Conservation (phyloP, 305 asterid species). For the Fraxinus greggii region DNA sequence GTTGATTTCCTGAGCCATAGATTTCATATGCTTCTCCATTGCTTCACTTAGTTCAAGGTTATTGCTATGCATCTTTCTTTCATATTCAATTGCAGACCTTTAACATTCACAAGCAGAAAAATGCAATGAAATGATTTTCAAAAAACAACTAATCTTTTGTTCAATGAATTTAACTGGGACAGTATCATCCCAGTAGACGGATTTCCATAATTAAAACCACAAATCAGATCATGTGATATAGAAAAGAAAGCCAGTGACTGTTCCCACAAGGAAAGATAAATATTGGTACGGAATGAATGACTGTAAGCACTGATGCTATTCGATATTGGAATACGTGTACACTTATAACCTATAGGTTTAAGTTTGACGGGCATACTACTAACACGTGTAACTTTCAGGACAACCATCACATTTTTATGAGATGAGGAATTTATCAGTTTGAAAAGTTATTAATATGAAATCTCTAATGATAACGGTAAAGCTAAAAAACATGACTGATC, state of each 20-base stretch:
- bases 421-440: background rate
- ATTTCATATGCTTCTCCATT: conserved; percentile 65
- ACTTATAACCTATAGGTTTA: background rate
- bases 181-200: background rate
- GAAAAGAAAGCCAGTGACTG: background rate
- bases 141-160: background rate
- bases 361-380: background rate
- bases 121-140: conserved; percentile 2
- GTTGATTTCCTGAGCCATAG: conserved; percentile 66
- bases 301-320: background rate
- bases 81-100: conserved; percentile 79
- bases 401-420: background rate
- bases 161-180: background rate
- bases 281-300: background rate
- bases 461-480: background rate
- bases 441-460: background rate
- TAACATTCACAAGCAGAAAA: conserved; percentile 28
- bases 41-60: conserved; percentile 54
- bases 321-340: background rate
- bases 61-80: conserved; percentile 56
- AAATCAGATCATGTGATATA: background rate
- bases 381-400: conserved; percentile 8
- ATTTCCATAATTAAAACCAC: background rate
- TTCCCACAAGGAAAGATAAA: background rate
- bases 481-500: background rate